Percentiles rank a stretch among this genome's conserved stretches.
Conservation (phyloP, 768 basidiomycete genomes). For the Mrakia blollopis region DNA sequence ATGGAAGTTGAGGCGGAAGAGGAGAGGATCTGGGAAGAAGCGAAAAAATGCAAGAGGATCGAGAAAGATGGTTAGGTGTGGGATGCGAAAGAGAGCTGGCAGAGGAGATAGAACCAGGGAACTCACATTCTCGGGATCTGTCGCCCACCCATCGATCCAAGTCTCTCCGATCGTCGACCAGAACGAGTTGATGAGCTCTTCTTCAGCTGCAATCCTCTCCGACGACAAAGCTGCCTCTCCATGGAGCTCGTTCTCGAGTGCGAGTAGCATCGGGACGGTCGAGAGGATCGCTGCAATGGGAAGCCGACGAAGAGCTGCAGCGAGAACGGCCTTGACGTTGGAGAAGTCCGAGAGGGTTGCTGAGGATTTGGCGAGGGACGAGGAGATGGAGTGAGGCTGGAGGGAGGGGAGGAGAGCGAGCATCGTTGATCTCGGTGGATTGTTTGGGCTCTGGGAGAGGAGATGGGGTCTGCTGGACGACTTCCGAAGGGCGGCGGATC, state of each 20-base stretch:
- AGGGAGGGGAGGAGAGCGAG: slow-evolving; percentile 11
- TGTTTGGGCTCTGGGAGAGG: not conserved
- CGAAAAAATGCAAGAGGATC: not conserved
- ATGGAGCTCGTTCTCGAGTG: not conserved
- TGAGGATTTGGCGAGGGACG: not conserved
- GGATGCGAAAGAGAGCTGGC: not conserved
- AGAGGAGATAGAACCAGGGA: not conserved
- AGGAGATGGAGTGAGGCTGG: not conserved
- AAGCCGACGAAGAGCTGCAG: not conserved
- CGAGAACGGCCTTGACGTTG: not conserved
- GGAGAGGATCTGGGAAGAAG: not conserved
- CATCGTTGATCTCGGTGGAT: not conserved
- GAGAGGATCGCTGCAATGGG: not conserved
- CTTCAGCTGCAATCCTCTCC: not conserved
- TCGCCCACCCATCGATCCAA: slow-evolving; percentile 12
- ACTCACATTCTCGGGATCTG: slow-evolving; percentile 4
- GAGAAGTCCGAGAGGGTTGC: slow-evolving; percentile 3
- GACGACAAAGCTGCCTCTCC: not conserved
- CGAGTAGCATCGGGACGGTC: slow-evolving; percentile 5
- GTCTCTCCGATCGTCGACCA: slow-evolving; percentile 7
- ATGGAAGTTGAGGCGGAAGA: not conserved
- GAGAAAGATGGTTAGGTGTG: not conserved
- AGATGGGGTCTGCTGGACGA: not conserved
- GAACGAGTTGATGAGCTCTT: not conserved
- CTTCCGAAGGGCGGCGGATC: not conserved